Base-by-base conservation (phyloP, 495 filamentous ascomycete species). In the Trichoderma orchidacearum region DNA sequence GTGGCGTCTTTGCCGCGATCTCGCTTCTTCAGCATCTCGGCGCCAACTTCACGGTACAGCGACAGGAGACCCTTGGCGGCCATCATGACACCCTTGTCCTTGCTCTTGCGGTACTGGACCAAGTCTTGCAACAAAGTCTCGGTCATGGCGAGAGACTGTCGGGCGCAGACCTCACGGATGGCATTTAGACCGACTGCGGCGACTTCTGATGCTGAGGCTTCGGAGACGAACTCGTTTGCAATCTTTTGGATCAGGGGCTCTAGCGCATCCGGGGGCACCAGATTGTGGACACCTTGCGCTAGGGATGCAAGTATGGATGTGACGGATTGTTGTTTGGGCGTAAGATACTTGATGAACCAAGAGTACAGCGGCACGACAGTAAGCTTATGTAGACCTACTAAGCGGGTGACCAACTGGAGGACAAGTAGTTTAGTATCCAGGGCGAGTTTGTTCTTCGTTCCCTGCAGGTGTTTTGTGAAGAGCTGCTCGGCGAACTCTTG, bases 21-120 rank as follows among this genome's bases (percentile, higher is more conserved):
- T 60, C 89, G 81, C 72, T 89, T 89, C 72, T 86, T 85, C 48
- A 99, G 75, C 80, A 96, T 85, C 57, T 91, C 85, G 0, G 94
- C 86, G 28, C 85, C 89, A 25, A 95, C 82, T 63, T 97, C 90
- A 55, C 94, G 79, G 70, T 90, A 99, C 2, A 99, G 78, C 60
- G 86, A 85, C 52, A 97, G 80, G 13, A 99, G 72, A 56, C 90
- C 91, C 63, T 90, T 87, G 12, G 90, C 89, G 15, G 92, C 94
- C 92, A 99, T 97, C 77, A 94, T 86, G 12, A 94, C 89, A 58
- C 90, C 90, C 71, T 97, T 97, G 65, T 99, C 94, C 64, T 97
- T 97, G 66, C 87, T 93, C 72, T 92, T 95, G 57, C 90, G 80
- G 70, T 99, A 99, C 81, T 90, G 83, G 13, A 96, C 89, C 31